A percentile compares a stretch with the other conserved stretches of the same genome.
phyloP scores from a whole-genome alignment of 2,329 filamentous ascomycete genomes.

The Xylariaceae sp. region DNA sequence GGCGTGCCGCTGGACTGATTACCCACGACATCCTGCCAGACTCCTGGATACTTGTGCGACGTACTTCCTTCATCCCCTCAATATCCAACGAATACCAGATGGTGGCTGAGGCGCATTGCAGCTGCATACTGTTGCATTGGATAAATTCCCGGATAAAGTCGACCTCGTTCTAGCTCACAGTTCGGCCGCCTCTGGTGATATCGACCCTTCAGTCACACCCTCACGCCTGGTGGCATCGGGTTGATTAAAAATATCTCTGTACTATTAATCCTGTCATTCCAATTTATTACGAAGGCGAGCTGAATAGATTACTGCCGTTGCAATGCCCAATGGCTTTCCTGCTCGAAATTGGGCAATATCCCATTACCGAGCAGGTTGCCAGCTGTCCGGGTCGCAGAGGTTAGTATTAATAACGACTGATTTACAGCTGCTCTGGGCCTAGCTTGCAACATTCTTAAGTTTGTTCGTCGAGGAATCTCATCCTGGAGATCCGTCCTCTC shows the following conservation, averaged over 20 bases:
- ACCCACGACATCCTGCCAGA: slow-evolving; percentile 25
- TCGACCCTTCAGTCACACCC: slow-evolving; percentile 6
- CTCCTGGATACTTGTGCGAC: slow-evolving; percentile 18
- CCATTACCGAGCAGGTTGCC: slow-evolving; percentile 7
- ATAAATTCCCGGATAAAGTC: slow-evolving; percentile 30
- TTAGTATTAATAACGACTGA: not conserved
- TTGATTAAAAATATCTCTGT: slow-evolving; percentile 18
- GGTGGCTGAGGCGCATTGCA: slow-evolving; percentile 22
- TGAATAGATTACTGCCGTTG: slow-evolving; percentile 11
- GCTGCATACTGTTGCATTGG: slow-evolving; percentile 27
- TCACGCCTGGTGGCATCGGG: slow-evolving; percentile 8
- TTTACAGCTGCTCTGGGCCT: not conserved
- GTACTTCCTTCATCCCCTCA: slow-evolving; percentile 4
- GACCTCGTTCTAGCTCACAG: slow-evolving; percentile 20
- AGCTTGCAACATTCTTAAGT: not conserved
- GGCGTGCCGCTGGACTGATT: slow-evolving; percentile 6
- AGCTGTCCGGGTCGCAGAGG: slow-evolving; percentile 10
- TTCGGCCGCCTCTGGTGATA: slow-evolving; percentile 11
- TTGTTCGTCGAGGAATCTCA: not conserved
- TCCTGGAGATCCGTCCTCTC: not conserved
- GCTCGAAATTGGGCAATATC: slow-evolving; percentile 11
- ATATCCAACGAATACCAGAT: slow-evolving; percentile 13
- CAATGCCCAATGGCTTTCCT: slow-evolving; percentile 10
- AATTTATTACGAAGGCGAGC: slow-evolving; percentile 9
- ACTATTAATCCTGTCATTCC: slow-evolving; percentile 11